Evolutionary conservation across 495 filamentous ascomycete genomes (phyloP), one percentile per base, ranked within the genome.

Genomic region (Hyaloscypha variabilis): DNA sequence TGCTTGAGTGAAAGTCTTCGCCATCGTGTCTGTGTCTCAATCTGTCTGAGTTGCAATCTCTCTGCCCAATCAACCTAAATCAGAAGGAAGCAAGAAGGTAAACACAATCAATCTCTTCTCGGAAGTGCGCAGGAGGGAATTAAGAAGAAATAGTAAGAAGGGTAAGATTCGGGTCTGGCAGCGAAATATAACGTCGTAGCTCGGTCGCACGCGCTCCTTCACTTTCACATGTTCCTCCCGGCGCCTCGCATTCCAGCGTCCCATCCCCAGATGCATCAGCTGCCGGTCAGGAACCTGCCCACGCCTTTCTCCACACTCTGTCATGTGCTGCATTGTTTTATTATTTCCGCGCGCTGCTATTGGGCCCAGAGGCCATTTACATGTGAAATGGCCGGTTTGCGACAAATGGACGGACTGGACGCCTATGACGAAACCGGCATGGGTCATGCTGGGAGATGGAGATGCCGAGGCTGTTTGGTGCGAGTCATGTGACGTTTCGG

Each of bases 1-100:
- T 75, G 83, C 84, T 65, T 88, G 84, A 63, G 86, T 88, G 77
- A 97, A 97, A 3, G 83, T 89, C 78, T 96, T 91, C 25, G 94
- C 90, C 95, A 99, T 99, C 39, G 14, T 46, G 39, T 46, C 39
- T 46, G 39, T 42, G 39, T 46, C 31, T 34, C 31, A 8, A 6
- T 6, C 13, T 8, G 0, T 34, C 13, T 13, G 31, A 34, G 13
- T 34, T 13, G 13, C 31, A 46, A 46, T 46, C 39, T 46, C 39
- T 8, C 6, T 46, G 31, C 13, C 39, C 19, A 17, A 10, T 17
- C 14, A 46, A 46, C 19, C 39, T 17, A 46, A 14, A 14, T 36
- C 31, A 17, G 39, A 17, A 11, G 10, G 11, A 46, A 17, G 39
- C 5, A 34, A 14, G 39, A 17, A 19, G 17, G 39, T 17, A 46